These are phyloP conservation scores for Mycosarcoma mackinlayi DNA, from an alignment of 1,284 basidiomycete genomes.

Conservation along the genomic window DNA sequence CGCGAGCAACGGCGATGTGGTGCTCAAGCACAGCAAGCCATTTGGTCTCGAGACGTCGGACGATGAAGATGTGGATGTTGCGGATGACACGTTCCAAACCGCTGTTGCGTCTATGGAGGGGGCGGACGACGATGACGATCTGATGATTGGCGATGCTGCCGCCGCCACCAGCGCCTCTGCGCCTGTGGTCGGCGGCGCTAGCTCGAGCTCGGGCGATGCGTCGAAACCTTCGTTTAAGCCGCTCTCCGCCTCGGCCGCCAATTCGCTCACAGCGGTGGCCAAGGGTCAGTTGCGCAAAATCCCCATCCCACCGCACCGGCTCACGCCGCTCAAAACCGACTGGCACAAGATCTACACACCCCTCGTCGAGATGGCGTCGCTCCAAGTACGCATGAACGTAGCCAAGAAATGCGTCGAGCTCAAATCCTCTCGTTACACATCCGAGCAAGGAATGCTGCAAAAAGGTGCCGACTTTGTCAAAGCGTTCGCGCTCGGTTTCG, in stretches of 20 bases:
- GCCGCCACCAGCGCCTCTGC: background rate
- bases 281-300: constrained; percentile 71
- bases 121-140: constrained; percentile 48
- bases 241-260: constrained; percentile 16
- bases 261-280: constrained; percentile 36
- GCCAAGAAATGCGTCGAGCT: constrained; percentile 88
- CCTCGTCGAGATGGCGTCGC: constrained; percentile 88
- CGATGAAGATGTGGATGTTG: constrained; percentile 43
- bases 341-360: constrained; percentile 98
- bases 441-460: constrained; percentile 74
- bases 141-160: constrained; percentile 37
- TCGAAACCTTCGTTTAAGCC: constrained; percentile 37
- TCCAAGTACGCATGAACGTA: constrained; percentile 97
- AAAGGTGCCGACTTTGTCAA: constrained; percentile 99
- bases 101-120: constrained; percentile 19
- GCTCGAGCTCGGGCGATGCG: too few relatives aligned
- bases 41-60: constrained; percentile 43
- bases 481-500: constrained; percentile 92
- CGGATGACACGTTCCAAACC: constrained; percentile 29
- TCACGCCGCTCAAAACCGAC: constrained; percentile 96
- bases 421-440: constrained; percentile 92
- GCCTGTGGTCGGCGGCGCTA: too few relatives aligned
- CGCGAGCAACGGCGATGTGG: background rate
- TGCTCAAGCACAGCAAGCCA: constrained; percentile 45
- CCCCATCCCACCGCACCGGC: constrained; percentile 92